These are phyloP conservation scores for Hyphodiscus hymeniophilus DNA, from an alignment of 495 filamentous ascomycete species.

Conservation along the genomic window DNA sequence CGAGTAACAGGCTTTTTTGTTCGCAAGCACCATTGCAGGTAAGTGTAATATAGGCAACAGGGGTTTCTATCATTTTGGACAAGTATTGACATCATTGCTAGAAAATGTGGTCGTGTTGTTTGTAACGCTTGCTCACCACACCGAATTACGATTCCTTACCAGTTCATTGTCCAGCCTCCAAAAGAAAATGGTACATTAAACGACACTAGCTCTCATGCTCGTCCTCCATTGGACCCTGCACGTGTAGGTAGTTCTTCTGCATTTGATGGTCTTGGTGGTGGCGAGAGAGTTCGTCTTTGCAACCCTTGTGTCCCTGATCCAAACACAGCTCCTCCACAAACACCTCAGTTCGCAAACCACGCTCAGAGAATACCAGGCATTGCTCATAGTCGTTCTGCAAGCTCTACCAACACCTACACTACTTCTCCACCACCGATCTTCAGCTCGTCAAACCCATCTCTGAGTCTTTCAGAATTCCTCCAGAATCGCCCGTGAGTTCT, in stretches of 20 bases:
- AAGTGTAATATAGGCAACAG: slow-evolving; percentile 24
- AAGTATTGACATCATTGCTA: slow-evolving; percentile 26
- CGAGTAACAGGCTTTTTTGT: slow-evolving; percentile 53
- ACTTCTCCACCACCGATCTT: background rate
- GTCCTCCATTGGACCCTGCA: slow-evolving; percentile 22
- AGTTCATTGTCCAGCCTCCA: slow-evolving; percentile 85
- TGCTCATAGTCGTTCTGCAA: slow-evolving; percentile 13
- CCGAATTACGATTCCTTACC: slow-evolving; percentile 85
- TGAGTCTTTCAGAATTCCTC: no score
- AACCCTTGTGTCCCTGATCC: slow-evolving; percentile 94
- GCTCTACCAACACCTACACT: slow-evolving; percentile 1
- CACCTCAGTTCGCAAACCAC: slow-evolving; percentile 2
- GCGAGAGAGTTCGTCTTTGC: slow-evolving; percentile 83
- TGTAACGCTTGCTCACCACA: slow-evolving; percentile 89
- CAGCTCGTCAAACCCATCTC: no score
- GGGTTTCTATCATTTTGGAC: background rate
- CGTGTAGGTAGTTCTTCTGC: slow-evolving; percentile 10
- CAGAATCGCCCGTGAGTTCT: no score
- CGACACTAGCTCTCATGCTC: background rate
- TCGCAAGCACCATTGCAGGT: slow-evolving; percentile 86
- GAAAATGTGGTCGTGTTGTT: slow-evolving; percentile 93
- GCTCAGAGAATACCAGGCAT: slow-evolving; percentile 8
- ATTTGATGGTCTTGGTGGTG: slow-evolving; percentile 44
- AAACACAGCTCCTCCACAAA: slow-evolving; percentile 55
- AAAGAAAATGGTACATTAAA: slow-evolving; percentile 25